These are phyloP conservation scores for Adansonia digitata DNA, from an alignment of 345 rosid genomes.

Conservation along the genomic window DNA sequence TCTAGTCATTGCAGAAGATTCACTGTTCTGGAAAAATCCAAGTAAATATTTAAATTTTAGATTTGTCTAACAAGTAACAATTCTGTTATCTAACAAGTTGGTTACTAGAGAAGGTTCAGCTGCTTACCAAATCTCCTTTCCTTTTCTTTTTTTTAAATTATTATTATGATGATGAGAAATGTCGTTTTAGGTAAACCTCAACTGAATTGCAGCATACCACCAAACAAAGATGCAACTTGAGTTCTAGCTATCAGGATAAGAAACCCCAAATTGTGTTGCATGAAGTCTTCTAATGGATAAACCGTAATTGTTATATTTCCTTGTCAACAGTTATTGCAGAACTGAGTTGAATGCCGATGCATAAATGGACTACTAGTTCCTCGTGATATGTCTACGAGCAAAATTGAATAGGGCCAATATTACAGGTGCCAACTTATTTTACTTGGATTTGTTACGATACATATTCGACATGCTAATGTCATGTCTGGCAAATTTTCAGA, in stretches of 20 bases:
- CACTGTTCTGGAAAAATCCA: background rate
- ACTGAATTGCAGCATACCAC: background rate
- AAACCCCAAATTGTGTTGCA: too few relatives aligned
- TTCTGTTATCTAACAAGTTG: background rate
- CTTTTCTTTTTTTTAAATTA: too few relatives aligned
- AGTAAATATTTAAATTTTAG: background rate
- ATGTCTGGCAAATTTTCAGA: background rate
- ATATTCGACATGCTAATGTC: background rate
- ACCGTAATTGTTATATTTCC: background rate
- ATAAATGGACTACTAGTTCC: background rate
- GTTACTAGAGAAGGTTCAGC: background rate
- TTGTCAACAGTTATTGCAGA: background rate
- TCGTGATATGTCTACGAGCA: background rate
- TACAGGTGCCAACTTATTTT: background rate
- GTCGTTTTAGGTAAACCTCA: background rate
- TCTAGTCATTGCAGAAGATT: background rate
- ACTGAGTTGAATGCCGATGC: too few relatives aligned
- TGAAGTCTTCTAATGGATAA: background rate
- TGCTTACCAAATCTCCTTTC: background rate
- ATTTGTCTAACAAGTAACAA: background rate
- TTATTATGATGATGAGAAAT: background rate
- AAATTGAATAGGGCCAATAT: background rate
- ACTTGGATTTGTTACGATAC: background rate
- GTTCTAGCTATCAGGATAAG: background rate
- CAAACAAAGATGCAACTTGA: background rate